These are phyloP conservation scores for Salvia miltiorrhiza DNA, from an alignment of 257 asterid species.

Conservation along the genomic window DNA sequence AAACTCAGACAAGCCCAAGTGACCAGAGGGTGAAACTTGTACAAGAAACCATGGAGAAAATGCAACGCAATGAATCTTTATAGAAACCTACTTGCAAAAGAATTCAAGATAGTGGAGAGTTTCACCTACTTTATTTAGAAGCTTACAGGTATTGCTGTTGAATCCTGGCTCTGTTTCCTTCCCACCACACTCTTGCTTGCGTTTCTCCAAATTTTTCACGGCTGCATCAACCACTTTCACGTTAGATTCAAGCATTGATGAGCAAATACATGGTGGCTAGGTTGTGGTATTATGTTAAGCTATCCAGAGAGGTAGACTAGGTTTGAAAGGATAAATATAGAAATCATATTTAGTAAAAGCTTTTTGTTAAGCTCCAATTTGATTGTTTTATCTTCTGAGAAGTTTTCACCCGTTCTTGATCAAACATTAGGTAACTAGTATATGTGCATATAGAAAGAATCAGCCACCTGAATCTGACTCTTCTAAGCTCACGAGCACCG, in stretches of 20 bases:
- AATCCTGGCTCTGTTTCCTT: constrained; percentile 78
- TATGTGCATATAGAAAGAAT: constrained; percentile 4
- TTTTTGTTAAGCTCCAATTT: neutral
- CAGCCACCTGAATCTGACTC: constrained; percentile 89
- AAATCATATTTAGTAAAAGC: neutral
- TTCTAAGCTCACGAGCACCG: constrained; percentile 87
- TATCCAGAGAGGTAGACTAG: too few relatives aligned
- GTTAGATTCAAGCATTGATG: constrained; percentile 17
- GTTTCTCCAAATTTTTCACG: constrained; percentile 89
- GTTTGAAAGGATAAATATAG: too few relatives aligned
- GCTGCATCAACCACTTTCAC: constrained; percentile 42
- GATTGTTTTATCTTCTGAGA: neutral
- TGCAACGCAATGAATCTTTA: constrained; percentile 3
- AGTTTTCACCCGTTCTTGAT: neutral
- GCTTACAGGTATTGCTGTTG: constrained; percentile 83
- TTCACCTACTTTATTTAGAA: constrained; percentile 9
- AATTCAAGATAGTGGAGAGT: constrained; percentile 3
- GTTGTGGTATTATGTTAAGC: too few relatives aligned
- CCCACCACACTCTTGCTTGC: constrained; percentile 99
- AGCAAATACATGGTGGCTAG: neutral
- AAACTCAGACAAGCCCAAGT: constrained; percentile 10
- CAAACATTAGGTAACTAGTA: neutral
- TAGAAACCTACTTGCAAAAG: constrained; percentile 13
- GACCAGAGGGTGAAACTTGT: constrained; percentile 15
- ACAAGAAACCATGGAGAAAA: constrained; percentile 4